Evolutionary conservation across 2,329 filamentous ascomycete genomes (phyloP), one percentile per base, ranked within the genome.

Genomic region (Sphaerulina musiva): DNA sequence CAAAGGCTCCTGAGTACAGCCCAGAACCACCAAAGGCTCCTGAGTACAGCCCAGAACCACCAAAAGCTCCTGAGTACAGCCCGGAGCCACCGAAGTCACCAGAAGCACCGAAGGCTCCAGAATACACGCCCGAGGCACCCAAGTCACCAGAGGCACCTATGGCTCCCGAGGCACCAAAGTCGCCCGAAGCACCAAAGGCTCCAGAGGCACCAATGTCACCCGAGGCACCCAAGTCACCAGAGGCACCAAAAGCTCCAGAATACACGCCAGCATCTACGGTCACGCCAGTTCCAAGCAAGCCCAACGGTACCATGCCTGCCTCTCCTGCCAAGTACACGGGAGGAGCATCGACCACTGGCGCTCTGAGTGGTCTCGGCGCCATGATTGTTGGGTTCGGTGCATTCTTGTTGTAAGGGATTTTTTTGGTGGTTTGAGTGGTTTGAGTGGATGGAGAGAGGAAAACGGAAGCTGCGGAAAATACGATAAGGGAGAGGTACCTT

Each of bases 331-430:
- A 34, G 10, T 54, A 54, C 34, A 52, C 53, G n/a, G 53, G 53
- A 11, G 48, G 48, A 12, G 53, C 53, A 2, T 48, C 48, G 9
- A 42, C 36, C 48, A 48, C 36, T 38, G 49, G 53, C n/a, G 51
- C 47, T 17, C 38, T 53, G 14, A 51, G 46, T 31, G 46, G 51
- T 32, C 20, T 57, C 14, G 52, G 36, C 23, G 55, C 55, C 44
- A 40, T 57, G 14, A 42, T 51, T 14, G 55, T 47, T 8, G 51
- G 51, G 29, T 34, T 55, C 38, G 48, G 40, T 17, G 51, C 48
- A 4, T 48, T 56, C 23, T 41, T 47, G 29, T 8, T 56, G 44
- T 56, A 52, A 55, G 36, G 10, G 10, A 6, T 38, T 9, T 1
- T 17, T 17, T 17, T 17, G 14, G 14, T 17, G 14, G 12, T 38